Conservation (phyloP, 2,329 filamentous ascomycete genomes). For the Fulvia fulva region DNA sequence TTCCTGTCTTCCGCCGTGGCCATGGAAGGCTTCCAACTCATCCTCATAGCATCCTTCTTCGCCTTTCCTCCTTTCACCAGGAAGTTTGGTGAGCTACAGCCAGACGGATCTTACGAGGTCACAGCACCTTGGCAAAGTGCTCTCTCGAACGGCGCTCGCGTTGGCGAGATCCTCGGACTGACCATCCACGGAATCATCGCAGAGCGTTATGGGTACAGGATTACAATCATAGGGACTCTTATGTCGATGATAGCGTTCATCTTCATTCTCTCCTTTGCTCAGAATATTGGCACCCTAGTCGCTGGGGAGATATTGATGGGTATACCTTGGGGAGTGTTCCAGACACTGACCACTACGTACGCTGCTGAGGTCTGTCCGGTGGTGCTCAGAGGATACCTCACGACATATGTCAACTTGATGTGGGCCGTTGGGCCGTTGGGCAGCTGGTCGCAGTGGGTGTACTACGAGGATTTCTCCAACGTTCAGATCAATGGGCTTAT, state of each 20-base stretch:
- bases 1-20: slow-evolving; percentile 37
- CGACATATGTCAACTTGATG: slow-evolving; percentile 58
- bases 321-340: slow-evolving; percentile 31
- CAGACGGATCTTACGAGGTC: slow-evolving; percentile 42
- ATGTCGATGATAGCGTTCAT: slow-evolving; percentile 54
- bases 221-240: slow-evolving; percentile 59
- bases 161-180: slow-evolving; percentile 64
- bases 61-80: slow-evolving; percentile 31
- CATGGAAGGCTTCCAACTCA: slow-evolving; percentile 42
- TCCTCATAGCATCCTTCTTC: slow-evolving; percentile 35
- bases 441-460: slow-evolving; percentile 49
- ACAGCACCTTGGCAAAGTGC: slow-evolving; percentile 57
- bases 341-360: slow-evolving; percentile 52
- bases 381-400: slow-evolving; percentile 54
- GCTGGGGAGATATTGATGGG: slow-evolving; percentile 29
- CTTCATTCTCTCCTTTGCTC: slow-evolving; percentile 42
- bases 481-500: slow-evolving; percentile 34
- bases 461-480: slow-evolving; percentile 26
- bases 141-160: slow-evolving; percentile 51
- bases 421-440: slow-evolving; percentile 61
- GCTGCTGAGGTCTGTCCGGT: slow-evolving; percentile 62
- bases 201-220: slow-evolving; percentile 41
- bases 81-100: slow-evolving; percentile 38
- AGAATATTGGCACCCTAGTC: slow-evolving; percentile 28
- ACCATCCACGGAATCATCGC: slow-evolving; percentile 63